Conservation (phyloP, 768 basidiomycete genomes). For the Hygrocybe punicea region DNA sequence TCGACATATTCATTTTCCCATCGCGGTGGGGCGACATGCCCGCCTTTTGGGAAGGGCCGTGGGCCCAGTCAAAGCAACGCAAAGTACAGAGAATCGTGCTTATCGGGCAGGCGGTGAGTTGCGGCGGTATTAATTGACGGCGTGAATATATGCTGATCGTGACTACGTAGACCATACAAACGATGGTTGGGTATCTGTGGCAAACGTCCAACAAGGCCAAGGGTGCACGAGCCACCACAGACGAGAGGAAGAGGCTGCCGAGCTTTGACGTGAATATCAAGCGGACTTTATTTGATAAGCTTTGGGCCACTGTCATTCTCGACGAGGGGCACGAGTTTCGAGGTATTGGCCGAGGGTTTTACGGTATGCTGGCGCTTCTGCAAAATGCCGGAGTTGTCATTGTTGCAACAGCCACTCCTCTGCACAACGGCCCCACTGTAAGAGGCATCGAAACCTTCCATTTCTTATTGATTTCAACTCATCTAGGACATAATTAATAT, state of each 20-base stretch:
- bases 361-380: neutral
- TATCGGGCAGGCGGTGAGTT: neutral
- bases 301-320: slow-evolving; percentile 4
- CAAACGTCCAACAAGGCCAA: too few relatives aligned
- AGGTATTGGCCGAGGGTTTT: slow-evolving; percentile 2
- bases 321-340: slow-evolving; percentile 19
- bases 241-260: too few relatives aligned
- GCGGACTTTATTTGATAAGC: neutral
- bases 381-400: neutral
- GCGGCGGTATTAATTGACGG: neutral
- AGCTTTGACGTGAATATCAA: too few relatives aligned
- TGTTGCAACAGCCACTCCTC: neutral
- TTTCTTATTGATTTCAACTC: neutral
- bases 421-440: neutral
- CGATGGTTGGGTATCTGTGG: too few relatives aligned
- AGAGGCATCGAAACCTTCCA: too few relatives aligned
- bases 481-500: neutral
- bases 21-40: neutral
- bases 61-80: neutral
- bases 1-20: neutral
- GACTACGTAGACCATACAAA: too few relatives aligned
- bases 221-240: too few relatives aligned
- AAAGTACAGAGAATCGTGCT: neutral
- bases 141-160: neutral
- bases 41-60: neutral